Conservation (phyloP, 1,139 yeast species). For the Magnusiomyces paraingens region DNA sequence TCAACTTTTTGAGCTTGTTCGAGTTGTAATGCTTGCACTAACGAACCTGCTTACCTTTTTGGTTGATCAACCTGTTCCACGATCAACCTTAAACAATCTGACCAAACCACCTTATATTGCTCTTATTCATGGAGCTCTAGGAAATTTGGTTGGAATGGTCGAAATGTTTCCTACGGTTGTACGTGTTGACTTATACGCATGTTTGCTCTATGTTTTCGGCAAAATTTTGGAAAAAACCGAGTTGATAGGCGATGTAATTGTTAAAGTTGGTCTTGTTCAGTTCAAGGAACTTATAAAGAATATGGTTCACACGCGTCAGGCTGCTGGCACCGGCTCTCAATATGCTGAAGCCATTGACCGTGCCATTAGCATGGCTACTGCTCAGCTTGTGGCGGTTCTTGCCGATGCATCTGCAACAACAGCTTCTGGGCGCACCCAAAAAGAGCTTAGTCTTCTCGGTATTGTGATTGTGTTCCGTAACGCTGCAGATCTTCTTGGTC, state of each 20-base stretch:
- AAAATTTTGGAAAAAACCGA: slow-evolving; percentile 46
- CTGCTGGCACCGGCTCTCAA: slow-evolving; percentile 17
- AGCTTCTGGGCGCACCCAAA: slow-evolving; percentile 38
- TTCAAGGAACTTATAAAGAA: slow-evolving; percentile 30
- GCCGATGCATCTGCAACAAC: slow-evolving; percentile 11
- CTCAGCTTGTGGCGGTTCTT: slow-evolving; percentile 16
- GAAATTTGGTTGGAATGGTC: slow-evolving; percentile 56
- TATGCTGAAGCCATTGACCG: slow-evolving; percentile 35
- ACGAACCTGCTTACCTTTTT: slow-evolving; percentile 56
- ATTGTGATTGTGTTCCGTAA: slow-evolving; percentile 55
- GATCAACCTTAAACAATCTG: slow-evolving; percentile 23
- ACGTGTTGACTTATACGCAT: slow-evolving; percentile 61
- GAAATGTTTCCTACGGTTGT: slow-evolving; percentile 60
- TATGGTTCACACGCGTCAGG: slow-evolving; percentile 24
- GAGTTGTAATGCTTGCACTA: slow-evolving; percentile 65
- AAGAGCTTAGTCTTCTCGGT: slow-evolving; percentile 47
- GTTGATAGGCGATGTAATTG: slow-evolving; percentile 24
- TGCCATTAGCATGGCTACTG: slow-evolving; percentile 27
- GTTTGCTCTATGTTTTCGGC: slow-evolving; percentile 59
- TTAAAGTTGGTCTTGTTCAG: slow-evolving; percentile 28
- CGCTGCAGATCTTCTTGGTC: slow-evolving; percentile 34
- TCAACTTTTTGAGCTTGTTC: slow-evolving; percentile 70
- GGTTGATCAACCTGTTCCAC: slow-evolving; percentile 31
- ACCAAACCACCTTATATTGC: slow-evolving; percentile 12
- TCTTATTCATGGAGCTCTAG: slow-evolving; percentile 43